Conservation (phyloP, 768 basidiomycete species). For the Phylloporus sp. region DNA sequence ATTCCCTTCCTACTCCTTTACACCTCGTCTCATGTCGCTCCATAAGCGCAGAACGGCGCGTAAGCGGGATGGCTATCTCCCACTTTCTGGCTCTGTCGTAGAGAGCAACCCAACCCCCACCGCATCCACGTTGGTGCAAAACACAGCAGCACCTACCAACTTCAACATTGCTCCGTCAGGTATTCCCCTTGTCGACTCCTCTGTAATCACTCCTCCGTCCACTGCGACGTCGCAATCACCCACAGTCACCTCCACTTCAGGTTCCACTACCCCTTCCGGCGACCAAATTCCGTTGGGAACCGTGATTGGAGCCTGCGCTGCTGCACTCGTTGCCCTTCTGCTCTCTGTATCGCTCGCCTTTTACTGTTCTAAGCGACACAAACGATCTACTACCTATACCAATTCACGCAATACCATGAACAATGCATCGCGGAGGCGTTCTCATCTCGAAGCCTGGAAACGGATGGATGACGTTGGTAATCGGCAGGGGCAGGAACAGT, state of each 20-base stretch:
- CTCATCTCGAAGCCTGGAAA: constrained; percentile 49
- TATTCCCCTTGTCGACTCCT: constrained; percentile 13
- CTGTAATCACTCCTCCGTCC: not conserved
- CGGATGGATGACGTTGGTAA: constrained; percentile 52
- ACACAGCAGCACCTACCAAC: constrained; percentile 3
- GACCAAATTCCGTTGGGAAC: constrained; percentile 37
- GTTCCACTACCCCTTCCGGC: constrained; percentile 10
- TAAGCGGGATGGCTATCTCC: constrained; percentile 12
- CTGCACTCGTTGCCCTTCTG: constrained; percentile 50
- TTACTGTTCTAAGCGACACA: constrained; percentile 47
- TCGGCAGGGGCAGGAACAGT: constrained; percentile 40
- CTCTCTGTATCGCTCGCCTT: constrained; percentile 48
- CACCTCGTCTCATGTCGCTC: constrained; percentile 15
- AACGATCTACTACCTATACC: constrained; percentile 19
- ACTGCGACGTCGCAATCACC: constrained; percentile 8
- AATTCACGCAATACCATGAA: constrained; percentile 38
- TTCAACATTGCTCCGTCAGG: not conserved
- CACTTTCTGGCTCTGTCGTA: constrained; percentile 23
- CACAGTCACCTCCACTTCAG: constrained; percentile 3
- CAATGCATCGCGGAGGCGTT: constrained; percentile 43
- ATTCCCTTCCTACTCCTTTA: not conserved
- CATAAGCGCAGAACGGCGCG: constrained; percentile 6
- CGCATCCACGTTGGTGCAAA: constrained; percentile 21
- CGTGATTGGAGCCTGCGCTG: constrained; percentile 62
- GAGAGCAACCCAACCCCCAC: constrained; percentile 25